A percentile compares a stretch with the other conserved stretches of the same genome.
Conservation (phyloP, 2,329 filamentous ascomycete species). For the Aspergillus sp. region DNA sequence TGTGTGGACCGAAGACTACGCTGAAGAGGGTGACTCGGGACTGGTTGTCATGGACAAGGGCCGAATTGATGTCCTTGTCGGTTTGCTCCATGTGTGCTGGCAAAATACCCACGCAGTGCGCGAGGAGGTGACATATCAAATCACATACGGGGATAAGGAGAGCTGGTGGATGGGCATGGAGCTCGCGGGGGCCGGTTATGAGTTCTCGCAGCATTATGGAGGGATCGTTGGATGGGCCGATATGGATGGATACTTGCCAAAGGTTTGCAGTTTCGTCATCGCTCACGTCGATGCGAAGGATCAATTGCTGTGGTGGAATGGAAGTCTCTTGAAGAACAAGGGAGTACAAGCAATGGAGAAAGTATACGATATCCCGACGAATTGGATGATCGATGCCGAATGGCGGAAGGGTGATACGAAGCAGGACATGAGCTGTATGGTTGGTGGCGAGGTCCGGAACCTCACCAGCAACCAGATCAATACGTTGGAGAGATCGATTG, state of each 20-base stretch:
- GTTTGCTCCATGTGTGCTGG: conserved; percentile 9
- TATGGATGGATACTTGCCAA: neutral
- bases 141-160: conserved; percentile 9
- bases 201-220: conserved; percentile 9
- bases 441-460: neutral
- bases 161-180: conserved; percentile 13
- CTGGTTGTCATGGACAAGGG: conserved; percentile 6
- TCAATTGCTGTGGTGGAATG: conserved; percentile 12
- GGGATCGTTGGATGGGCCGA: conserved; percentile 7
- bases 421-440: conserved; percentile 12
- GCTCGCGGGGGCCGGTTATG: conserved; percentile 4
- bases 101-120: conserved; percentile 10
- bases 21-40: conserved; percentile 10
- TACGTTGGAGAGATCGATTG: conserved; percentile 4
- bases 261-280: conserved; percentile 11
- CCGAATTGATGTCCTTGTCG: neutral
- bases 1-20: conserved; percentile 9
- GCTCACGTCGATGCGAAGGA: conserved; percentile 9
- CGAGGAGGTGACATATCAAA: conserved; percentile 5
- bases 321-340: conserved; percentile 11
- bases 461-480: neutral
- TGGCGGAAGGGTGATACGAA: conserved; percentile 9
- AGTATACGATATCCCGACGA: neutral
- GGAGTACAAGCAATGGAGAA: neutral
- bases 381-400: conserved; percentile 13